Evolutionary conservation across 2,329 filamentous ascomycete species (phyloP).

Genomic region (Niveomyces coronatus): DNA sequence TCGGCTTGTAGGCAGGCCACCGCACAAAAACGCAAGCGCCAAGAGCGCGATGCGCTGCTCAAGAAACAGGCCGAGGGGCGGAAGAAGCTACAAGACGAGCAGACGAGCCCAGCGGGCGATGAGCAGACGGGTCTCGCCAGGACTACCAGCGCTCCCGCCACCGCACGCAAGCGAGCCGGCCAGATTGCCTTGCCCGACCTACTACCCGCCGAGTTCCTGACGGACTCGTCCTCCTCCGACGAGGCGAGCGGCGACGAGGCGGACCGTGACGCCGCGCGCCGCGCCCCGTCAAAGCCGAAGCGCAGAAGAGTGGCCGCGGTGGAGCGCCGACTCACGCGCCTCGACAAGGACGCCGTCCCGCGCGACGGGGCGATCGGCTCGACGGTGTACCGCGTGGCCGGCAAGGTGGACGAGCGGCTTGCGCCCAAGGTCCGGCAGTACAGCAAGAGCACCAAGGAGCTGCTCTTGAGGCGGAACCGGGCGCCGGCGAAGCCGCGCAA

Average conservation of each 20-base stretch:
- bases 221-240: conserved; percentile 40
- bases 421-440: conserved; percentile 38
- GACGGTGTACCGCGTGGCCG: conserved; percentile 42
- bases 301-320: conserved; percentile 34
- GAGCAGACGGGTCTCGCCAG: conserved; percentile 12
- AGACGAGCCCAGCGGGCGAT: conserved; percentile 14
- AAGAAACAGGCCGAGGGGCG: conserved; percentile 45
- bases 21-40: conserved; percentile 43
- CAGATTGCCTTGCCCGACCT: conserved; percentile 27
- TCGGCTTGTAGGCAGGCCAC: conserved; percentile 38
- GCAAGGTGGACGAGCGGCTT: conserved; percentile 34
- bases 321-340: conserved; percentile 27
- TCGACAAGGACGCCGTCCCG: conserved; percentile 28
- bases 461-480: conserved; percentile 36
- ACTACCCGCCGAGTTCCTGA: conserved; percentile 43
- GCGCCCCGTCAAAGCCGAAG: conserved; percentile 25
- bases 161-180: background rate
- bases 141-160: conserved; percentile 8
- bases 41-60: conserved; percentile 42
- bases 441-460: conserved; percentile 31
- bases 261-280: conserved; percentile 17
- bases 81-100: conserved; percentile 25
- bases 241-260: conserved; percentile 26
- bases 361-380: conserved; percentile 40
- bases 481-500: conserved; percentile 21